These are phyloP conservation scores for Fusarium temperatum DNA, from an alignment of 2,329 filamentous ascomycete genomes.

Conservation along the genomic window DNA sequence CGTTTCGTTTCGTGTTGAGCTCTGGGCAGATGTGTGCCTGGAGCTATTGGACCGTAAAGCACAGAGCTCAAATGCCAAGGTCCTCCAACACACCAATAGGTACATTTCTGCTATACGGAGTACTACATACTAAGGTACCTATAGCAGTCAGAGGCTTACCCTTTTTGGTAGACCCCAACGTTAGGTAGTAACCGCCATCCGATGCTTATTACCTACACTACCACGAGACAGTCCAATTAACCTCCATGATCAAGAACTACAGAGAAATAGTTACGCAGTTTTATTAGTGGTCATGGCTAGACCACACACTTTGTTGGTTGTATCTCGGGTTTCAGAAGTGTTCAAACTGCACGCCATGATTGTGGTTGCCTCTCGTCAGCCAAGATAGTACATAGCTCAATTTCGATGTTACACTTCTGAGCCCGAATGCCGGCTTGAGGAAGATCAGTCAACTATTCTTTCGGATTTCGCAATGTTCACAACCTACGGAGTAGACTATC, in stretches of 20 bases:
- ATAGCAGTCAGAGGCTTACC: neutral
- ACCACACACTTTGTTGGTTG: neutral
- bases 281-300: neutral
- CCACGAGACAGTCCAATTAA: neutral
- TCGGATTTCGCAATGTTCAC: neutral
- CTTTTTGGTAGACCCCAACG: neutral
- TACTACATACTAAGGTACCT: neutral
- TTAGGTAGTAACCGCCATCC: neutral
- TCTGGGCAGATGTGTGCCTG: neutral
- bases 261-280: neutral
- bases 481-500: neutral
- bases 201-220: neutral
- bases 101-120: neutral
- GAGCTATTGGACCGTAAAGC: slow-evolving; percentile 16
- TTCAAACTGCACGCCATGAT: neutral
- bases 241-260: neutral
- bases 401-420: slow-evolving; percentile 1
- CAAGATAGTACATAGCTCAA: neutral
- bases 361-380: slow-evolving; percentile 9
- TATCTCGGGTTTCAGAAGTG: slow-evolving; percentile 10
- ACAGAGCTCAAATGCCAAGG: slow-evolving; percentile 25
- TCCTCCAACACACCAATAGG: slow-evolving; percentile 32
- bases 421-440: neutral
- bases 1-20: slow-evolving; percentile 32
- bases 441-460: neutral